A percentile compares a stretch with the other conserved stretches of the same genome.
Conservation (phyloP, 2,329 filamentous ascomycete genomes). For the Neopestalotiopsis clavispora region DNA sequence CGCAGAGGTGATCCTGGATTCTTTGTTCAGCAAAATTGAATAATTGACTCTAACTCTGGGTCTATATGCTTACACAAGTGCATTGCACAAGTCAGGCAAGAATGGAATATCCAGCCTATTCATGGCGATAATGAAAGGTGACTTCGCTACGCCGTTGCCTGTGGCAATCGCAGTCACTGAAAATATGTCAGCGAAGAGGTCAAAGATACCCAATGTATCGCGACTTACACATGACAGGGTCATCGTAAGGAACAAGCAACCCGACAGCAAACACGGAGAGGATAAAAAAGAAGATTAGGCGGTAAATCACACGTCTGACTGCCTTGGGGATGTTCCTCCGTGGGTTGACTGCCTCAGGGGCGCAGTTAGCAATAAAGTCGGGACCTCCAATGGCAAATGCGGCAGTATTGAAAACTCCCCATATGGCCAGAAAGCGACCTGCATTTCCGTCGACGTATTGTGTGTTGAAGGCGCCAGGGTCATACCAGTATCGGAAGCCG, state of each 20-base stretch:
- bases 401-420: slow-evolving; percentile 37
- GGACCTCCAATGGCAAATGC: slow-evolving; percentile 69
- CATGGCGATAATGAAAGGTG: slow-evolving; percentile 45
- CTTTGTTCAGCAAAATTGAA: slow-evolving; percentile 22
- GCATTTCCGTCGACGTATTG: slow-evolving; percentile 55
- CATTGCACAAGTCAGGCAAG: slow-evolving; percentile 45
- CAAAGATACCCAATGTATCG: accelerated
- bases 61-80: slow-evolving; percentile 31
- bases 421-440: slow-evolving; percentile 38
- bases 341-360: slow-evolving; percentile 71
- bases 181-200: slow-evolving; percentile 57
- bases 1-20: slow-evolving; percentile 40
- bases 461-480: slow-evolving; percentile 59
- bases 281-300: slow-evolving; percentile 74
- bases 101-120: slow-evolving; percentile 40
- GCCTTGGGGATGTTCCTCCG: slow-evolving; percentile 68
- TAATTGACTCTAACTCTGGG: too few species aligned
- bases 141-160: slow-evolving; percentile 56
- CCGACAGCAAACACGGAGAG: slow-evolving; percentile 70
- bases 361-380: slow-evolving; percentile 71
- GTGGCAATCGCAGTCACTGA: slow-evolving; percentile 54
- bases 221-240: slow-evolving; percentile 36
- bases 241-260: slow-evolving; percentile 69
- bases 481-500: slow-evolving; percentile 43
- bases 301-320: slow-evolving; percentile 76